A percentile compares a stretch with the other conserved stretches of the same genome.
Evolutionary conservation across 352 stramenopile species (phyloP).

Genomic region (Pythium pectinolyticum): DNA sequence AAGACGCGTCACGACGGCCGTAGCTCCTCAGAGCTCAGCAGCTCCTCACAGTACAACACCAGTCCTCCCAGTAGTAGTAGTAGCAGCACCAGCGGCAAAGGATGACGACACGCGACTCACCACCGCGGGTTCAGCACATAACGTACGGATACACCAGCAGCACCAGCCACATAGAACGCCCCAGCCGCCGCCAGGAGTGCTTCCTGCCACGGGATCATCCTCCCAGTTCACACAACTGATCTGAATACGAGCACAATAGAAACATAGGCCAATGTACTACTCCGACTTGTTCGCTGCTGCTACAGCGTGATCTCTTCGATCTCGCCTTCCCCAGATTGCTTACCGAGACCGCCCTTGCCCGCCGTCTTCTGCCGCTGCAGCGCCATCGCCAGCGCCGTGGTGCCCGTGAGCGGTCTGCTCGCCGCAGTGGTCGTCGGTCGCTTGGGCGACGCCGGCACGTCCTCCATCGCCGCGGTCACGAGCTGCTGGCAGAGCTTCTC

Average conservation of each 20-base stretch:
- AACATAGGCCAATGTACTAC: no score
- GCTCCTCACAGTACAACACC: no score
- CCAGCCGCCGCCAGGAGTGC: background rate
- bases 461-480: constrained; percentile 45
- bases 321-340: constrained; percentile 27
- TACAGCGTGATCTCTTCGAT: constrained; percentile 57
- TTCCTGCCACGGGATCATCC: background rate
- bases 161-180: background rate
- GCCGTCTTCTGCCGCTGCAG: constrained; percentile 34
- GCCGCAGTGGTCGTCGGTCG: constrained; percentile 23
- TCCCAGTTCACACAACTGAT: constrained; percentile 17
- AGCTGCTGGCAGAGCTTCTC: constrained; percentile 69
- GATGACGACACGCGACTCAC: constrained; percentile 29
- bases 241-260: constrained; percentile 10
- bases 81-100: constrained; percentile 14
- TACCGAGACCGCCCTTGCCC: constrained; percentile 3
- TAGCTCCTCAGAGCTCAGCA: background rate
- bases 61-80: background rate
- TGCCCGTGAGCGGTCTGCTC: constrained; percentile 13
- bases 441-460: constrained; percentile 20
- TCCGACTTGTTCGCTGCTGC: no score
- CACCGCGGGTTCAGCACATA: background rate
- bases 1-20: background rate
- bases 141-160: constrained; percentile 27
- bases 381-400: constrained; percentile 36